A percentile compares a stretch with the other conserved stretches of the same genome.
These are phyloP conservation scores for Exsudoporus frostii DNA, from an alignment of 768 basidiomycete species.

Conservation along the genomic window DNA sequence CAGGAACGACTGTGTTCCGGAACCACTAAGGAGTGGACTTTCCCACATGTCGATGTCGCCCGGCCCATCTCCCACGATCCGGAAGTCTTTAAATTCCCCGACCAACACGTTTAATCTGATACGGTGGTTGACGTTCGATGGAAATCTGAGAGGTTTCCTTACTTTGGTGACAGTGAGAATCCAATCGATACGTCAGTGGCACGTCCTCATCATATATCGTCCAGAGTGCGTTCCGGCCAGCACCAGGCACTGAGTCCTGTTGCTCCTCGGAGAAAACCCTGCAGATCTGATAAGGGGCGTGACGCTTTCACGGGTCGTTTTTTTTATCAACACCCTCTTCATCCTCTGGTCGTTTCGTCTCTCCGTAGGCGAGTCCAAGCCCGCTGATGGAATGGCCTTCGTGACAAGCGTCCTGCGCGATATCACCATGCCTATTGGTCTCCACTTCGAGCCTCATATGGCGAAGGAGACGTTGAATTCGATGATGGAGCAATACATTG, in stretches of 20 bases:
- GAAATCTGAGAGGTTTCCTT: slow-evolving; percentile 37
- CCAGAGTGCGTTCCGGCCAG: slow-evolving; percentile 57
- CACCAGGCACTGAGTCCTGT: slow-evolving; percentile 33
- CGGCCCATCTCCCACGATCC: slow-evolving; percentile 37
- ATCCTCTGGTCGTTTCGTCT: slow-evolving; percentile 59
- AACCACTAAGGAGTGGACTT: slow-evolving; percentile 13
- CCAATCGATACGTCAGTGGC: background rate
- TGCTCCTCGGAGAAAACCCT: background rate
- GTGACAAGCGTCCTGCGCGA: slow-evolving; percentile 19
- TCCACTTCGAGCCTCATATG: slow-evolving; percentile 47
- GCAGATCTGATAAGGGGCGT: background rate
- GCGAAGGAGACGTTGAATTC: slow-evolving; percentile 1
- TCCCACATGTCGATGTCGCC: background rate
- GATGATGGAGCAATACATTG: background rate
- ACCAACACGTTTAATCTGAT: slow-evolving; percentile 36
- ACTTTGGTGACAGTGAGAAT: slow-evolving; percentile 41
- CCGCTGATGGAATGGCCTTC: slow-evolving; percentile 57
- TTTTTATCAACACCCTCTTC: slow-evolving; percentile 60
- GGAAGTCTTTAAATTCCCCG: slow-evolving; percentile 34
- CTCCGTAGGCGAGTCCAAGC: slow-evolving; percentile 40
- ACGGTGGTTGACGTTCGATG: slow-evolving; percentile 26
- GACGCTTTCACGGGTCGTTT: slow-evolving; percentile 42
- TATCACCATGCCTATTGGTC: slow-evolving; percentile 48
- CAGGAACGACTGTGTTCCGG: slow-evolving; percentile 15
- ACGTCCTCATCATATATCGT: background rate